Conservation (phyloP, 2,329 filamentous ascomycete genomes). For the Verticillium nonalfalfae region DNA sequence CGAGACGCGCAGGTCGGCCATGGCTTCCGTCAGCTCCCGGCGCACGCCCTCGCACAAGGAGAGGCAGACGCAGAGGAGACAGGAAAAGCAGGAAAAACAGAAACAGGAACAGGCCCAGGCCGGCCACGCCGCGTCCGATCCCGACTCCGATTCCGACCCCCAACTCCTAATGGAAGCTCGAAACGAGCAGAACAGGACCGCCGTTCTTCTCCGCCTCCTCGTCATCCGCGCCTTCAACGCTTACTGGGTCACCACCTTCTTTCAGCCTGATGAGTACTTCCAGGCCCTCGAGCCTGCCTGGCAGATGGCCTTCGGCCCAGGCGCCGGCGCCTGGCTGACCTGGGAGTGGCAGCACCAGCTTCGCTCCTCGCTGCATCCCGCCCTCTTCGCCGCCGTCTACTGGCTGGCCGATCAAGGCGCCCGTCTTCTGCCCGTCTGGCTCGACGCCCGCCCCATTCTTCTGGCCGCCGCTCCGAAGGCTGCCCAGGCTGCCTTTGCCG, state of each 20-base stretch:
- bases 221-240: constrained; percentile 75
- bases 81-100: neutral
- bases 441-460: constrained; percentile 52
- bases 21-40: constrained; percentile 13
- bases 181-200: constrained; percentile 15
- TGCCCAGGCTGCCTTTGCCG: constrained; percentile 72
- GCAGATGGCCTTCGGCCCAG: constrained; percentile 72
- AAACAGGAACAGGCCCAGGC: neutral
- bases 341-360: constrained; percentile 95
- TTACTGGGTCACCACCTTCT: constrained; percentile 77
- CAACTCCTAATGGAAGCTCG: constrained; percentile 14
- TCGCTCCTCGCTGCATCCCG: constrained; percentile 86
- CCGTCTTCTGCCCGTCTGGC: constrained; percentile 37
- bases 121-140: neutral
- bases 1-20: neutral
- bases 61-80: neutral
- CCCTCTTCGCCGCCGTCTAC: constrained; percentile 75
- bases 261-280: constrained; percentile 97
- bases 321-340: constrained; percentile 84
- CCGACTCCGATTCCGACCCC: constrained; percentile 5
- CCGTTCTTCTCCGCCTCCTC: constrained; percentile 37
- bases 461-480: constrained; percentile 68
- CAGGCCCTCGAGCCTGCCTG: constrained; percentile 94
- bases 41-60: neutral
- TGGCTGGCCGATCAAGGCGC: constrained; percentile 52